Evolutionary conservation across 805 yeast genomes (phyloP).

Genomic region (Saturnispora dispora): DNA sequence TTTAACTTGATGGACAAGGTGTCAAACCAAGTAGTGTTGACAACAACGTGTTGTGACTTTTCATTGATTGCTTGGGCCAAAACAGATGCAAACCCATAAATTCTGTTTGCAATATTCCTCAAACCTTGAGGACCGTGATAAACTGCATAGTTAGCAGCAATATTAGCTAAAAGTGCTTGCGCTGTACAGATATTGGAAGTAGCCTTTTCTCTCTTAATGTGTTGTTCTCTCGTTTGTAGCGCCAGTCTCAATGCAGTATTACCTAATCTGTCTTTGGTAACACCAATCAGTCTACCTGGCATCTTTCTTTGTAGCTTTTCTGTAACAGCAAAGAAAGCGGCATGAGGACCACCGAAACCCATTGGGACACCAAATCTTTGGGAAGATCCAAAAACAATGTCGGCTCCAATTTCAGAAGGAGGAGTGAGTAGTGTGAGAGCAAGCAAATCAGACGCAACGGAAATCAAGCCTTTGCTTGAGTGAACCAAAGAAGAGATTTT

Average conservation of each 20-base stretch:
- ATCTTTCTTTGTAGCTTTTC: conserved; percentile 77
- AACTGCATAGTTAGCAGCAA: conserved; percentile 91
- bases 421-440: conserved; percentile 81
- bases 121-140: conserved; percentile 93
- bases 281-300: conserved; percentile 94
- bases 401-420: conserved; percentile 83
- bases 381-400: conserved; percentile 83
- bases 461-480: conserved; percentile 59
- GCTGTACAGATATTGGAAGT: conserved; percentile 98
- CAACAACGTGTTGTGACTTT: conserved; percentile 37
- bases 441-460: conserved; percentile 86
- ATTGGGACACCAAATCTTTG: conserved; percentile 97
- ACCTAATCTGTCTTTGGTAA: conserved; percentile 85
- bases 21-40: conserved; percentile 58
- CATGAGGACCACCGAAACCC: conserved; percentile 99
- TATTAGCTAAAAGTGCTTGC: conserved; percentile 91
- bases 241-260: conserved; percentile 86
- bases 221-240: conserved; percentile 96
- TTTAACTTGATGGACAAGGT: conserved; percentile 61
- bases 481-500: conserved; percentile 60
- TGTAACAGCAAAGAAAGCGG: conserved; percentile 91
- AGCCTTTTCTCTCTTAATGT: conserved; percentile 94
- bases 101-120: conserved; percentile 64
- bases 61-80: conserved; percentile 51
- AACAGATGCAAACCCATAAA: conserved; percentile 62